These are phyloP conservation scores for Solanum piurae DNA, from an alignment of 257 asterid species.

Conservation along the genomic window DNA sequence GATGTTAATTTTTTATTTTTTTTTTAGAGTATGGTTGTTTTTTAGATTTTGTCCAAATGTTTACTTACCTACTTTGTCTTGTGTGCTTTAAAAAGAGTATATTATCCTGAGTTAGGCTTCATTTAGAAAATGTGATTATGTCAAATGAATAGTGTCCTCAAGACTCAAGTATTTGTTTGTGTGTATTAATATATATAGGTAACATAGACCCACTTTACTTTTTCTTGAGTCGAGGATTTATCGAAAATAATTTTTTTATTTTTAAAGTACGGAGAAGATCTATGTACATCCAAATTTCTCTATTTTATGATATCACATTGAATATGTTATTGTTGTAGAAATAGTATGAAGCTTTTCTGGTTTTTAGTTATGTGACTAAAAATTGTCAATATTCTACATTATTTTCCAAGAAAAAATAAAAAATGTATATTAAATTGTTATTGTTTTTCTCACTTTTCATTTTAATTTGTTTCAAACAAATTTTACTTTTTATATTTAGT, in stretches of 20 bases:
- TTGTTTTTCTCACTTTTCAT: not conserved
- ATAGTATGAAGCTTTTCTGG: not conserved
- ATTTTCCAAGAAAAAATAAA: not conserved
- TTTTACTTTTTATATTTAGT: not conserved
- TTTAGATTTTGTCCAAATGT: not conserved
- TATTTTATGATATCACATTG: not conserved
- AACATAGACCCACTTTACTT: no score
- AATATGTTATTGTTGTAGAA: not conserved
- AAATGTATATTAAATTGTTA: not conserved
- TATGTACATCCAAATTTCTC: no score
- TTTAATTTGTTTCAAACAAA: not conserved
- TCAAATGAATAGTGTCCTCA: not conserved
- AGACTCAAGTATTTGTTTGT: not conserved
- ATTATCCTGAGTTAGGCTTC: not conserved
- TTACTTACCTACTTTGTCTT: not conserved
- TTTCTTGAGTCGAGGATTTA: rapidly evolving
- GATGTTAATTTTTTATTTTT: no score
- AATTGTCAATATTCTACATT: not conserved
- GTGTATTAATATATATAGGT: no score
- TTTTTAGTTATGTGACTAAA: not conserved
- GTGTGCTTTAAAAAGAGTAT: not conserved
- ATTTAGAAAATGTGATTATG: not conserved
- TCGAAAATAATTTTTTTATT: no score
- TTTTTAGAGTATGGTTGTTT: not conserved
- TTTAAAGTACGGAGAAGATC: no score